Base-by-base conservation (phyloP, 768 basidiomycete species). In the Kwoniella heveanensis region DNA sequence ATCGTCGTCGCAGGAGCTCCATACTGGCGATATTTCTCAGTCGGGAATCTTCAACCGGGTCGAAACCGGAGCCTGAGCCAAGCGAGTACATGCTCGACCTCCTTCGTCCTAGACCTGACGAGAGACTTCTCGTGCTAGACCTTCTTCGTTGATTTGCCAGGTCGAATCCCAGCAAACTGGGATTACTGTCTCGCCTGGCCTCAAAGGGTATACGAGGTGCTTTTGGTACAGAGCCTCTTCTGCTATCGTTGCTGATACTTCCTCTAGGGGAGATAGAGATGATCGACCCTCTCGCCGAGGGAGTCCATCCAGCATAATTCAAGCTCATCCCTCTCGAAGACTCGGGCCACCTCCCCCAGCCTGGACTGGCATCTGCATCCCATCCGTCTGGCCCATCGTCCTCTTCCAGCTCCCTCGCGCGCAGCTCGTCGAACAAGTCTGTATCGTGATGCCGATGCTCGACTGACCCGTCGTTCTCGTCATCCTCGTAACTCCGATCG, bases 231-330 rank as follows among this genome's bases (percentile, higher is more conserved):
- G 63, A 67, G 5, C 47, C 58, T 30, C 67, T 60, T 36, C 63
- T 58, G 19, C 66, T 63, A 50, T 57, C 68, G 17, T 44, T 44
- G 39, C 39, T 44, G 49, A 60, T n/a, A 39, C 49, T 52, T 30
- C 76, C 70, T 3, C 69, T 46, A 19, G 76, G 70, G 1, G 74
- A 76, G 22, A 76, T 55, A 10, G 74, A 72, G 60, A 77, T 73
- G 60, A 77, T 71, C 8, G 76, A 75, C 47, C 67, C 58, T 24
- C 56, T 57, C 7, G 66, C 58, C 24, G 62, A 67, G 22, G 68
- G 66, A 17, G 62, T 57, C 66, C 66, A 74, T 19, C 64, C 62
- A 7, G 64, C 57, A 26, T 30, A 30, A 24, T 57, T 53, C 9
- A 46, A 30, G 37, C 53, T 53, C 9, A 46, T 22, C 1, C 59